Evolutionary conservation across 441 rosid genomes (phyloP).

Genomic region (Gossypium davidsonii): DNA sequence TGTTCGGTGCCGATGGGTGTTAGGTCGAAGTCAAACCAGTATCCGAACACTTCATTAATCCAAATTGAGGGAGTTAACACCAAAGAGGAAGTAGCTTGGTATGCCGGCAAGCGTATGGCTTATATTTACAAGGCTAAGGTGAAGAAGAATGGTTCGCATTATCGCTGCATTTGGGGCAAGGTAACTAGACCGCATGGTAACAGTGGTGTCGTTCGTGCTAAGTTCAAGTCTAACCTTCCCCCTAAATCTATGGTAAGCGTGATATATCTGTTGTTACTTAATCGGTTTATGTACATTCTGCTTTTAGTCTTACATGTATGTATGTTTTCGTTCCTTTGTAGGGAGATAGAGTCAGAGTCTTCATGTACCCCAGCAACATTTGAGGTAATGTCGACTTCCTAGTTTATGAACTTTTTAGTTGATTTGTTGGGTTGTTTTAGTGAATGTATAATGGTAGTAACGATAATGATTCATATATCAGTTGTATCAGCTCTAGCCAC

Average conservation of each 20-base stretch:
- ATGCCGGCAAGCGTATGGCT: slow-evolving; percentile 65
- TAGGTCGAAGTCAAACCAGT: slow-evolving; percentile 79
- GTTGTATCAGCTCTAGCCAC: too few relatives aligned
- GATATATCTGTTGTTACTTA: not conserved
- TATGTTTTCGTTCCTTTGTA: slow-evolving; percentile 16
- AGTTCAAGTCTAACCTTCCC: slow-evolving; percentile 71
- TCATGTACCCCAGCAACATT: slow-evolving; percentile 78
- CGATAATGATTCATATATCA: too few relatives aligned
- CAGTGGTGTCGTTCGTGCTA: slow-evolving; percentile 77
- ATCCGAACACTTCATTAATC: slow-evolving; percentile 55
- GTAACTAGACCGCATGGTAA: slow-evolving; percentile 75
- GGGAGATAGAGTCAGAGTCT: slow-evolving; percentile 66
- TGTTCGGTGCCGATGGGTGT: not conserved
- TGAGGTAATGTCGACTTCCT: slow-evolving; percentile 32
- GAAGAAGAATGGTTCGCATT: slow-evolving; percentile 60
- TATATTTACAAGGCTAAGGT: slow-evolving; percentile 76
- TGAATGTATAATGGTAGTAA: not conserved
- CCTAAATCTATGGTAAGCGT: slow-evolving; percentile 65
- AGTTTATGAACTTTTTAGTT: not conserved
- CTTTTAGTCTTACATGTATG: not conserved
- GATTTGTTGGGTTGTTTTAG: not conserved
- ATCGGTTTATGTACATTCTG: not conserved
- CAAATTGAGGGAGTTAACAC: slow-evolving; percentile 81
- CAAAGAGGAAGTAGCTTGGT: slow-evolving; percentile 71
- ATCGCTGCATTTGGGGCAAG: slow-evolving; percentile 81